Base-by-base conservation (phyloP, 129 eudicot genomes). In the Calendula officinalis region DNA sequence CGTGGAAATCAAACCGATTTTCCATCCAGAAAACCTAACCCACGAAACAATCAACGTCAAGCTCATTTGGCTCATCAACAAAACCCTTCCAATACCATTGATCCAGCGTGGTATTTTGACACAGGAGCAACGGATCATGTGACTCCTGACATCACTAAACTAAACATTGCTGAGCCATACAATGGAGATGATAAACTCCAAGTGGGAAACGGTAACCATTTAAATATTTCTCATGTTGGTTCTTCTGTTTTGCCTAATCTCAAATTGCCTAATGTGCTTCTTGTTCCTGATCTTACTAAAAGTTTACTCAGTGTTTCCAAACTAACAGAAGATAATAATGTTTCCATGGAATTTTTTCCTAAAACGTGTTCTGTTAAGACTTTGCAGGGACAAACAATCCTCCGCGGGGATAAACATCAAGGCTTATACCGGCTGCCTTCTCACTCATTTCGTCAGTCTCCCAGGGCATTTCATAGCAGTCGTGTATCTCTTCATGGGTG, bases 61-160 rank as follows among this genome's bases (percentile, higher is more conserved):
- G 54, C 27, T 8, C 22, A 48, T 8, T 12, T 12, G 22, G 54
- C 22, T n/a, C 22, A 8, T 48, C 22, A 48, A 4, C 7, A 16
- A 4, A 51, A 7, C 9, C 56, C 56, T 22, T 15, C 35, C 9
- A 51, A 33, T 16, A 22, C 9, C 56, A 15, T 51, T 3, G 56
- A 15, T 51, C 56, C 56, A 4, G 6, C 56, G 4, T 51, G 56
- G 56, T 51, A 51, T 15, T 48, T 48, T 48, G 54, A 48, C 56
- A 51, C 35, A 3, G 56, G 56, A 6, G 35, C 34, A 2, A 51
- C 53, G 8, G 11, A 51, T 51, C 56, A 51, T 51, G 56, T 51
- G 35, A 3, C 53, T 22, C 56, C 52, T 51, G 35, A 51, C 56
- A 51, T 51, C 35, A 3, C 8, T 2, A 15, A 51, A 17, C 11